Conservation (phyloP, 129 eudicot species). For the Sambucus nigra region DNA sequence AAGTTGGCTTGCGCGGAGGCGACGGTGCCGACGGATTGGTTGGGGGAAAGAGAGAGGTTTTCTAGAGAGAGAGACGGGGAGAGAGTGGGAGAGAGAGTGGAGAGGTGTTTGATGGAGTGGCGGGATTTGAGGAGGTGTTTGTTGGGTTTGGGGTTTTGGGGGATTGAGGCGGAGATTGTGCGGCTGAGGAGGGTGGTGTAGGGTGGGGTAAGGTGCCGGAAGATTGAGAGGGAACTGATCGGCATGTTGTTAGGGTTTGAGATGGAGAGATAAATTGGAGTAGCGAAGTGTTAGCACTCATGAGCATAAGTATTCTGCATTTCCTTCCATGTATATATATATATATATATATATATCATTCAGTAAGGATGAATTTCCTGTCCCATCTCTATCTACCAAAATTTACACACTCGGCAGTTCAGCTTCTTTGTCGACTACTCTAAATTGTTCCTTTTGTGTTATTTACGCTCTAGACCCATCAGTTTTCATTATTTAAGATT, state of each 20-base stretch:
- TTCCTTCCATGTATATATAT: too few relatives aligned
- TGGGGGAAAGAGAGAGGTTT: slow-evolving; percentile 31
- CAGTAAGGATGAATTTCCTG: too few relatives aligned
- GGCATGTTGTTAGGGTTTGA: slow-evolving; percentile 18
- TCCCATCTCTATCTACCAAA: too few relatives aligned
- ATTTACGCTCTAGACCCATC: too few relatives aligned
- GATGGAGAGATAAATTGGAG: too few relatives aligned
- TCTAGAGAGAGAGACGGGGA: slow-evolving; percentile 36
- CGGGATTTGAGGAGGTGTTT: slow-evolving; percentile 58
- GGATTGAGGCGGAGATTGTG: slow-evolving; percentile 21
- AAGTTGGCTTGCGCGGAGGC: slow-evolving; percentile 82
- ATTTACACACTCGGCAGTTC: too few relatives aligned
- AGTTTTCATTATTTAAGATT: too few relatives aligned
- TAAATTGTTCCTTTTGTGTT: too few relatives aligned
- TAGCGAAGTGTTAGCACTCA: too few relatives aligned
- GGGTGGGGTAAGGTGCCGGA: slow-evolving; percentile 39
- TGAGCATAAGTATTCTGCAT: too few relatives aligned
- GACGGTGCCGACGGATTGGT: slow-evolving; percentile 68
- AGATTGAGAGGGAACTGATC: slow-evolving; percentile 27
- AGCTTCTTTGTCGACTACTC: too few relatives aligned
- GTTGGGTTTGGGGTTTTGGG: slow-evolving; percentile 31
- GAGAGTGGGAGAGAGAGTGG: slow-evolving; percentile 48
- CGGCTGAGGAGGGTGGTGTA: slow-evolving; percentile 20
- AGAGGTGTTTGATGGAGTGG: slow-evolving; percentile 36
- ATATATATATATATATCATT: too few relatives aligned